Conservation (phyloP, 176 grass and related monocot species). For the Triticum aestivum region DNA sequence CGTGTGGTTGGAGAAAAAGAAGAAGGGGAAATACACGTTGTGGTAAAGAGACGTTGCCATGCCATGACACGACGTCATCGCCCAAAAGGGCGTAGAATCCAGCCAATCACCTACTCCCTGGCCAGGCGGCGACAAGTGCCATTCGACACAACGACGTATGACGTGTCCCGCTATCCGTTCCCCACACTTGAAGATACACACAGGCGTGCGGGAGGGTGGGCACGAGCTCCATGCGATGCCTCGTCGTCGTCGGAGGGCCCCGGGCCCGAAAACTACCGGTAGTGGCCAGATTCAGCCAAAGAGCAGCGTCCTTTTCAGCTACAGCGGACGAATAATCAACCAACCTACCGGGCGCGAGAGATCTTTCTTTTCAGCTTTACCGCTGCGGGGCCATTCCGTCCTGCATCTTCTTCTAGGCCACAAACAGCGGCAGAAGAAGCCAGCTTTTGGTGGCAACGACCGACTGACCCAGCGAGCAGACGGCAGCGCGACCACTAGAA, state of each 20-base stretch:
- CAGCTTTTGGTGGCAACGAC: not conserved
- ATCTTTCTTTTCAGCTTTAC: conserved; percentile 23
- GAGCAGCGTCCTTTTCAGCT: conserved; percentile 36
- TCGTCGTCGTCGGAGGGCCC: not conserved
- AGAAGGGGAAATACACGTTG: not conserved
- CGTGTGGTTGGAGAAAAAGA: not conserved
- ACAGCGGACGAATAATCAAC: not conserved
- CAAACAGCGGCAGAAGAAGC: not conserved
- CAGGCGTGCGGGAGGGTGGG: not conserved
- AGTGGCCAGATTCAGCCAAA: conserved; percentile 31
- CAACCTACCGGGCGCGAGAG: not conserved
- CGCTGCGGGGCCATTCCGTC: not conserved
- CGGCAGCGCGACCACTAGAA: conserved; percentile 7
- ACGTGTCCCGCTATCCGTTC: not conserved
- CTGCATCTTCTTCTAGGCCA: conserved; percentile 15
- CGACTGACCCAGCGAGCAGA: not conserved
- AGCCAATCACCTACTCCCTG: not conserved
- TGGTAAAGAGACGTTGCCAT: too few relatives aligned
- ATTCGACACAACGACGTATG: not conserved
- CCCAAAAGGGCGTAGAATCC: not conserved
- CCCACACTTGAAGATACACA: too few relatives aligned
- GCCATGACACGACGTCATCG: not conserved
- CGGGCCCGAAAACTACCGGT: not conserved
- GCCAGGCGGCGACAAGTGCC: not conserved
- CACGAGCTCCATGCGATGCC: not conserved